Evolutionary conservation across 768 basidiomycete species (phyloP), one percentile per base, ranked within the genome.

Genomic region (Leccinum ochraceum): DNA sequence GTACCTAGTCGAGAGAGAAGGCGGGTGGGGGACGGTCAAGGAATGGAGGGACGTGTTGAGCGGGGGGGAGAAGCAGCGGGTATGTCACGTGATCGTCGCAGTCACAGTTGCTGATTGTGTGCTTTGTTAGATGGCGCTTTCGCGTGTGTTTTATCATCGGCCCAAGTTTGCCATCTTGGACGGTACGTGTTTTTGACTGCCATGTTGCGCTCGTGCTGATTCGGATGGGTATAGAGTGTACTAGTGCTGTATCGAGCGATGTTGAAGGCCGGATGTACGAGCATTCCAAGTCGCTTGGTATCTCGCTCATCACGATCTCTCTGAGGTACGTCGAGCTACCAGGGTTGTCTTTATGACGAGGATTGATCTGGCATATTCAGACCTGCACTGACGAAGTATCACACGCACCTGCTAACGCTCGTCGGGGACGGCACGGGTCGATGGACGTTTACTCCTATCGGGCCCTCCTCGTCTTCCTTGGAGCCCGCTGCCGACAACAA

Each of bases 181-280:
- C 74, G 92, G 93, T 94, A 63, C 59, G 87, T 75, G 11, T 9
- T 56, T 22, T 10, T 11, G 51, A 34, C 37, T 7, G 22, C 28
- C n/a, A 34, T 30, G 0, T 14, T 4, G 48, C 1, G 2, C 3
- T 2, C 32, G 36, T 5, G 16, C 62, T 65, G 30, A 58, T 63
- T 7, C 28, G 4, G 16, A 20, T 16, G 13, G 59, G 10, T 9
- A 52, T 69, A 90, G 95, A 98, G 70, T 97, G 94, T 74, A 98
- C 95, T 6, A 93, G 90, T 58, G 96, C 95, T 1, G 94, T 98
- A 10, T 95, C 94, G 13, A 92, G 91, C 63, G 96, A 98, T 70
- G 95, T 98, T 22, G 95, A 98, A 72, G 95, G 95, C 0, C 80
- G 86, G 64, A 95, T 98, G 92, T 98, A 98, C 77, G 91, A 95